A percentile compares a stretch with the other conserved stretches of the same genome.
Conservation (phyloP, 345 rosid species). For the Raphanus raphanistrum region DNA sequence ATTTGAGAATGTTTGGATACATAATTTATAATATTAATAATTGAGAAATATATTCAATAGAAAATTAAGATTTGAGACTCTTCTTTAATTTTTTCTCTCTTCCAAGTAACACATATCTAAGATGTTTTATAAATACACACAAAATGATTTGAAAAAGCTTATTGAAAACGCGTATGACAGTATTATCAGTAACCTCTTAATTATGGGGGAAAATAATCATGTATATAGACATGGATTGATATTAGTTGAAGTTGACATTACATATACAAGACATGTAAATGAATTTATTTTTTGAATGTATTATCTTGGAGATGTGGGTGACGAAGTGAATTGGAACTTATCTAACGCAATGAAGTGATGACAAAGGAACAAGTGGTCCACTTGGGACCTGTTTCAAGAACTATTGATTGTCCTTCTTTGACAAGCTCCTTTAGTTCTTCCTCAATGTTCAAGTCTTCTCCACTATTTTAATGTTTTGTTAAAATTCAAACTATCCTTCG, state of each 20-base stretch:
- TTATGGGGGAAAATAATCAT: neutral
- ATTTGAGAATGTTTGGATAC: slow-evolving; percentile 4
- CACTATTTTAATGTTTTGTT: neutral
- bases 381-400: slow-evolving; percentile 26
- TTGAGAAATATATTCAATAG: neutral
- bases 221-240: neutral
- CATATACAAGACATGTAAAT: neutral
- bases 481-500: neutral
- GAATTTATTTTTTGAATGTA: neutral
- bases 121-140: neutral
- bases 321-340: slow-evolving; percentile 36
- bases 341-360: slow-evolving; percentile 34
- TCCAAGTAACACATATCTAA: neutral
- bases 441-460: slow-evolving; percentile 12
- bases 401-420: slow-evolving; percentile 28
- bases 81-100: neutral
- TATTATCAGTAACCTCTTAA: slow-evolving; percentile 1
- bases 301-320: slow-evolving; percentile 11
- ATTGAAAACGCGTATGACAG: neutral
- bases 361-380: slow-evolving; percentile 35
- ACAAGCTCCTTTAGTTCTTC: slow-evolving; percentile 29
- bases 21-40: neutral
- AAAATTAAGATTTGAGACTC: neutral
- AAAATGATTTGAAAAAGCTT: neutral
- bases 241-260: slow-evolving; percentile 21